Conservation (phyloP, 208 protist genomes). For the Naegleria gruberi region DNA sequence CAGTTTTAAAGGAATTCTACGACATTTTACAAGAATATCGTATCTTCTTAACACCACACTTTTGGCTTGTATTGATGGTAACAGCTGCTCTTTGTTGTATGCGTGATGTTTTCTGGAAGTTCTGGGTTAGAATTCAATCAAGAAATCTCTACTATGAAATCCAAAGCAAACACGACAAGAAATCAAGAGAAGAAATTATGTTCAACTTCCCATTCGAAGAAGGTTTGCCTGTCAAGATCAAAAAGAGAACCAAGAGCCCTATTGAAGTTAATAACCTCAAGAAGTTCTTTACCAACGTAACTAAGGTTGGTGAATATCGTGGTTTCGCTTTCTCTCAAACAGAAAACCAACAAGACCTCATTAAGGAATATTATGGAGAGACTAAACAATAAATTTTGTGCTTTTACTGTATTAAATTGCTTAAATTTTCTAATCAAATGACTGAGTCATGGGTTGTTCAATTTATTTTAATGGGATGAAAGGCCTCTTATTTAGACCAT, state of each 20-base stretch:
- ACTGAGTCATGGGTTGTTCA: too few species aligned
- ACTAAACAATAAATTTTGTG: too few species aligned
- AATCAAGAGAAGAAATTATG: constrained; percentile 18
- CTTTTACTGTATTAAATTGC: too few species aligned
- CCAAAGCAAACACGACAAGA: background rate
- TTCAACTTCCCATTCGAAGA: constrained; percentile 13
- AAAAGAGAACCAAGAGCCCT: background rate
- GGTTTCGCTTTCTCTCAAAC: constrained; percentile 19
- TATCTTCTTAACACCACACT: background rate
- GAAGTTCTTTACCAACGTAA: background rate
- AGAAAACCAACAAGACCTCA: background rate
- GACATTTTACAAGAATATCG: constrained; percentile 4
- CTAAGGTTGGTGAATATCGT: background rate
- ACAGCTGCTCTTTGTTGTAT: background rate
- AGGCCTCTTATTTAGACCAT: too few species aligned
- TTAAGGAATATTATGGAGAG: background rate
- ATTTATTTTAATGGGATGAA: too few species aligned
- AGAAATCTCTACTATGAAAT: background rate
- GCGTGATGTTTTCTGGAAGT: background rate
- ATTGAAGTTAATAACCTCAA: background rate
- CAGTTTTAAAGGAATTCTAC: background rate
- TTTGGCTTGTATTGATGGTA: background rate
- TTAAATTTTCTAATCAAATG: too few species aligned
- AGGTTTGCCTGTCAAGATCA: background rate
- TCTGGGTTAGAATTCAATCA: background rate